A percentile compares a stretch with the other conserved stretches of the same genome.
These are phyloP conservation scores for Tricholoma sp. DNA, from an alignment of 768 basidiomycete species.

Conservation along the genomic window DNA sequence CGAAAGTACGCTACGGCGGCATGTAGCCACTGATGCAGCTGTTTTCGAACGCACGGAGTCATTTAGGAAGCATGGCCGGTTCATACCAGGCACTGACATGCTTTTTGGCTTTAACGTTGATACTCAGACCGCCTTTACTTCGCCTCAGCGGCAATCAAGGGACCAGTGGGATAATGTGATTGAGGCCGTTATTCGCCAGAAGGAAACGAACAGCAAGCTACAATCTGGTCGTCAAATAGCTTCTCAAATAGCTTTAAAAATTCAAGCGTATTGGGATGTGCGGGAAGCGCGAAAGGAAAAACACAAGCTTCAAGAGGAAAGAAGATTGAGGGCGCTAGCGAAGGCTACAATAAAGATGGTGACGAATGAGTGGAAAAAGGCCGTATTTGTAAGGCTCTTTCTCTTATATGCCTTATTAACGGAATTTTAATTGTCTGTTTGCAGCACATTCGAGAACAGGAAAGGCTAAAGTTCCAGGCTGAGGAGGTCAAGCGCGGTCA, in stretches of 20 bases:
- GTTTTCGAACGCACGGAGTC: conserved; percentile 29
- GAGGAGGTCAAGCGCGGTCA: conserved; percentile 79
- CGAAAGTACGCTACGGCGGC: conserved; percentile 20
- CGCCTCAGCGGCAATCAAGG: conserved; percentile 28
- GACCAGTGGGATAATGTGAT: conserved; percentile 62
- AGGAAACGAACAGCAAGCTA: conserved; percentile 23
- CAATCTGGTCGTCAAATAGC: conserved; percentile 34
- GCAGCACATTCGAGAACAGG: conserved; percentile 71
- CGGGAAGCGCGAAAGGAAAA: conserved; percentile 59
- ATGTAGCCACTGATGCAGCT: conserved; percentile 25
- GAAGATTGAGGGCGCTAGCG: conserved; percentile 57
- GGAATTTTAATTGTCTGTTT: conserved; percentile 1
- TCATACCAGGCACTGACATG: conserved; percentile 33
- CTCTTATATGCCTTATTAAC: neutral
- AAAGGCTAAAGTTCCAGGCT: conserved; percentile 55
- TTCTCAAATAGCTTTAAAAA: conserved; percentile 55
- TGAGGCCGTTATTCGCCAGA: conserved; percentile 32
- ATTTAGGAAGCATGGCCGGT: conserved; percentile 33
- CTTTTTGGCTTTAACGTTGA: conserved; percentile 25
- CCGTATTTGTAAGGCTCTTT: conserved; percentile 60
- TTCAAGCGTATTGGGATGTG: conserved; percentile 74
- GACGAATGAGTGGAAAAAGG: conserved; percentile 81
- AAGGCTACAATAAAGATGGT: conserved; percentile 70
- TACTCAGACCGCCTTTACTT: conserved; percentile 18
- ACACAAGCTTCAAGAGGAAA: conserved; percentile 57